Evolutionary conservation across 306 rosid species (phyloP).

Genomic region (Quercus rubra): DNA sequence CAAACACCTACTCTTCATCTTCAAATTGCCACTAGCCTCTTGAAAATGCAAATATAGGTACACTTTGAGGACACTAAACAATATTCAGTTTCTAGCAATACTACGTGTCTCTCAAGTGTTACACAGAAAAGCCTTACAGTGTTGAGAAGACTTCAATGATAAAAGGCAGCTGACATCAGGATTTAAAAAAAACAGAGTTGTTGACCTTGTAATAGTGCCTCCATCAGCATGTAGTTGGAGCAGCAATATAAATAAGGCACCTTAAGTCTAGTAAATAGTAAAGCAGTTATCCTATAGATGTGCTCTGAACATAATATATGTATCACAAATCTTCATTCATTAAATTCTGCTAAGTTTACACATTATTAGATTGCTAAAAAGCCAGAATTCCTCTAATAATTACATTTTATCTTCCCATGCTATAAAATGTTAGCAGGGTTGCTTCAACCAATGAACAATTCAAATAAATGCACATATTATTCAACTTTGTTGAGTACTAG

Average conservation of each 20-base stretch:
- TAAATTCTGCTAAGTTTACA: neutral
- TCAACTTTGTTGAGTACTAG: neutral
- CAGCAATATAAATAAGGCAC: neutral
- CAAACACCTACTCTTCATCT: neutral
- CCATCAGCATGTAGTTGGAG: neutral
- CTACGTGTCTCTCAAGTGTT: neutral
- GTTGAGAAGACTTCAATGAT: neutral
- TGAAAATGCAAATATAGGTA: neutral
- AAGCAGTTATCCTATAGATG: neutral
- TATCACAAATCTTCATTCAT: neutral
- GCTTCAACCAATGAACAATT: neutral
- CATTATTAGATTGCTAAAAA: neutral
- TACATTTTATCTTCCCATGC: neutral
- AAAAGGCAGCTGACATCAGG: neutral
- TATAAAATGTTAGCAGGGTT: neutral
- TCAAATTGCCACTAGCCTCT: neutral
- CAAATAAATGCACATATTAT: neutral
- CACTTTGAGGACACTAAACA: neutral
- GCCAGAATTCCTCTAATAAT: neutral
- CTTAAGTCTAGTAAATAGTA: neutral
- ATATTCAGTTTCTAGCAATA: neutral
- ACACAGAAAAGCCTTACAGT: neutral
- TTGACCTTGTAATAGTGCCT: conserved; percentile 2
- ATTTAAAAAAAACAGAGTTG: neutral
- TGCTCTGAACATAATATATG: neutral